Evolutionary conservation across 2,329 filamentous ascomycete genomes (phyloP).

Genomic region (Exserohilum turcica): DNA sequence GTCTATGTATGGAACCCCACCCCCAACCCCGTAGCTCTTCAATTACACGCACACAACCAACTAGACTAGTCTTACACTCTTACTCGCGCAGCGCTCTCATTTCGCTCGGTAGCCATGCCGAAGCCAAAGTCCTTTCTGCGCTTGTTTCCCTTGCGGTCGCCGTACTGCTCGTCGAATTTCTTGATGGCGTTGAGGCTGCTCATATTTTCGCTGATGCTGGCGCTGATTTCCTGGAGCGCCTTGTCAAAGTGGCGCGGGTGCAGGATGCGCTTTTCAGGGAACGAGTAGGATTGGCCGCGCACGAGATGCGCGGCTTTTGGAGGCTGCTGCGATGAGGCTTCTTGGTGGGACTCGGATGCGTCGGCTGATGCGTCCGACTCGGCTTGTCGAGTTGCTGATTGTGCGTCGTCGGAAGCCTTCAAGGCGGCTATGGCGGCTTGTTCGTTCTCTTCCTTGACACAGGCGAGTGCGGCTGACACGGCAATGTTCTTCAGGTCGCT

Average conservation of each 20-base stretch:
- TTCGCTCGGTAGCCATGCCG: slow-evolving; percentile 35
- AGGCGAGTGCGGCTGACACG: slow-evolving; percentile 78
- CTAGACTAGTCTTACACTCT: slow-evolving; percentile 17
- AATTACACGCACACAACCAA: no score
- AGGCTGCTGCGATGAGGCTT: no score
- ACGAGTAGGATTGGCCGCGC: slow-evolving; percentile 56
- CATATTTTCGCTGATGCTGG: slow-evolving; percentile 95
- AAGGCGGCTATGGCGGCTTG: slow-evolving; percentile 37
- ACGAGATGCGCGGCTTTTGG: slow-evolving; percentile 42
- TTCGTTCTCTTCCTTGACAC: slow-evolving; percentile 74
- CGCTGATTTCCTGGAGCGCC: slow-evolving; percentile 85
- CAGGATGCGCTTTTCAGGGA: slow-evolving; percentile 72
- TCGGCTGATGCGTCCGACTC: not conserved
- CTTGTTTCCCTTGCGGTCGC: slow-evolving; percentile 73
- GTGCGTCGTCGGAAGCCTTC: slow-evolving; percentile 13
- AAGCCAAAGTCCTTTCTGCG: slow-evolving; percentile 65
- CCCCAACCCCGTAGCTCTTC: no score
- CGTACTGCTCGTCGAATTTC: slow-evolving; percentile 95
- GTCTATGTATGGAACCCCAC: no score
- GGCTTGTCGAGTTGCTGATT: not conserved
- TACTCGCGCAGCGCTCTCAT: slow-evolving; percentile 43
- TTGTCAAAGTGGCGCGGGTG: slow-evolving; percentile 76
- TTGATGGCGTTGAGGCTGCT: slow-evolving; percentile 79
- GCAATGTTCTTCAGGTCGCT: slow-evolving; percentile 83
- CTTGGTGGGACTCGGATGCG: no score